Base-by-base conservation (phyloP, 2,329 filamentous ascomycete species). In the Pseudocercospora vitis region DNA sequence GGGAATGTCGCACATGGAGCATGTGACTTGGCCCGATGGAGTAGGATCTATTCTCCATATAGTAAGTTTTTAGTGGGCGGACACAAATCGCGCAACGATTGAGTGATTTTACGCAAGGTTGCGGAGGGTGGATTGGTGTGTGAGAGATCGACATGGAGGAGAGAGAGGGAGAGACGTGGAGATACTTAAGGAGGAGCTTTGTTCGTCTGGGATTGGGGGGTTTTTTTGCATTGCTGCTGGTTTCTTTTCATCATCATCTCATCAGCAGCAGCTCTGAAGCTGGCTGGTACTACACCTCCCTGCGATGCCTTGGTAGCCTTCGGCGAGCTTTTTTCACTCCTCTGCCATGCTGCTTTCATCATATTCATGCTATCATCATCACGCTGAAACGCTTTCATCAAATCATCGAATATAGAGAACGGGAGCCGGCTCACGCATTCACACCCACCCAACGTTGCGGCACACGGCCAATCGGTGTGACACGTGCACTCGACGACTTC, bases 381-480 rank as follows among this genome's bases (percentile, higher is more conserved):
- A 48, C 57, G 57, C 53, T 56, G 26, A 45, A 56, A 59, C 53
- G 56, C 53, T 53, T 33, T 45, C 55, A 18, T 45, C 31, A 19
- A 44, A 23, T 47, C 48, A 35, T 42, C 48, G n/a, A 42, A 16
- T 19, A 52, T 32, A 49, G 49, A 19, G 48, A 44, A 7, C 12
- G 26, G 18, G 33, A 32, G 29, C 44, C 21, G 28, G 19, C 53
- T 55, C 59, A 66, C 4, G 64, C 65, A 53, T 62, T 67, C 28
- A 66, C 59, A 19, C 66, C 66, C 16, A 64, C 50, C 66, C 67
- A 69, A 16, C 67, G 58, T 42, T 39, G 52, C 6, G 67, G 67
- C 26, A 67, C 59, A 19, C 44, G 48, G 19, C 28, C 48, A 37
- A 28, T 52, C 23, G 35, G 62, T 21, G 66, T 57, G 48, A 23